phyloP scores from a whole-genome alignment of 2,329 filamentous ascomycete species.

The Neofusicoccum parvum region DNA sequence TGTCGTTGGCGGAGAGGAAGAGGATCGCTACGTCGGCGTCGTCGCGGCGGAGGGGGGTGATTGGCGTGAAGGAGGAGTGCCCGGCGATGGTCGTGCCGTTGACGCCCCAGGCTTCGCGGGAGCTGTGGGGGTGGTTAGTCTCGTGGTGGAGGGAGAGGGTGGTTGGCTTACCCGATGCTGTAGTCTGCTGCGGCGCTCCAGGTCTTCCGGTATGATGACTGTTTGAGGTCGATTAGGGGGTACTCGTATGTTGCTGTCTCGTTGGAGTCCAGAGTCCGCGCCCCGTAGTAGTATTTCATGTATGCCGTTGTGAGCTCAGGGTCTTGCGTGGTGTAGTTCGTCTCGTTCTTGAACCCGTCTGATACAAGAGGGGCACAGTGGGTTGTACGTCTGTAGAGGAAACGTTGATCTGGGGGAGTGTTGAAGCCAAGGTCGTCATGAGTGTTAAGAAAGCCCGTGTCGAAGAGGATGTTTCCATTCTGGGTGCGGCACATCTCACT shows the following conservation, averaged over 20 bases:
- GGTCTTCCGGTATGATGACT: neutral
- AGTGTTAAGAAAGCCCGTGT: slow-evolving; percentile 30
- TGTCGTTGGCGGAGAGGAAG: slow-evolving; percentile 32
- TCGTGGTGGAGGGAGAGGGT: neutral
- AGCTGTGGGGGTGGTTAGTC: neutral
- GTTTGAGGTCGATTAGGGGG: neutral
- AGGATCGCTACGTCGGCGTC: slow-evolving; percentile 36
- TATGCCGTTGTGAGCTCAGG: neutral
- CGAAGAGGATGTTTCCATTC: slow-evolving; percentile 24
- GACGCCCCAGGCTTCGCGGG: neutral
- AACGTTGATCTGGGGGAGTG: slow-evolving; percentile 25
- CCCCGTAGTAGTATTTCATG: slow-evolving; percentile 8
- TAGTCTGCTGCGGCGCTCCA: neutral
- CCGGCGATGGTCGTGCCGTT: neutral
- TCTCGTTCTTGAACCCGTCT: neutral
- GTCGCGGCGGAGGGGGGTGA: slow-evolving; percentile 29
- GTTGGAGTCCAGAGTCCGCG: neutral
- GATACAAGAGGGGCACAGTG: slow-evolving; percentile 15
- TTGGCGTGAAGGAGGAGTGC: slow-evolving; percentile 23
- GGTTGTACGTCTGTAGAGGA: slow-evolving; percentile 21
- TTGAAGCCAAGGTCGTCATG: slow-evolving; percentile 34
- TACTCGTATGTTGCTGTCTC: slow-evolving; percentile 8
- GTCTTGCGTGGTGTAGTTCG: neutral
- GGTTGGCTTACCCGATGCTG: neutral
- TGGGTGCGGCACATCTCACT: slow-evolving; percentile 26